Evolutionary conservation across 495 filamentous ascomycete species (phyloP), one percentile per base, ranked within the genome.

Genomic region (Umbilicaria muhlenbergii): DNA sequence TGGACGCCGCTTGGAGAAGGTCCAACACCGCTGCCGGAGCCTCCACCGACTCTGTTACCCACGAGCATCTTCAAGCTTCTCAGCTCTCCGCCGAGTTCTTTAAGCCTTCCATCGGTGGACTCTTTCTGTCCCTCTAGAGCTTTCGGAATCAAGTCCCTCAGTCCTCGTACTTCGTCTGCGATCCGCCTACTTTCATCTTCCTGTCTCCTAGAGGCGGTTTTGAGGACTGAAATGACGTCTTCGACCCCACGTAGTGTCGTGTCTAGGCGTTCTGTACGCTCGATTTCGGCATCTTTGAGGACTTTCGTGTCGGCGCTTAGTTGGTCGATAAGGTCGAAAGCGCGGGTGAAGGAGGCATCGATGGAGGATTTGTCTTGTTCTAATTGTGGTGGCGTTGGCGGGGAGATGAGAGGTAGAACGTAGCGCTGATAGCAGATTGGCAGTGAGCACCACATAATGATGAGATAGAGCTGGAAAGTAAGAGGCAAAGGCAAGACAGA

Each of bases 291-390:
- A 5, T 72, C 70, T 59, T 95, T 95, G 24, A 99, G 70, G 7
- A 76, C 71, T 39, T 83, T 77, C 0, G 92, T 96, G 60, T 99
- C 92, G 47, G 83, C 81, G 6, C 79, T 72, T 1, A 99, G 74
- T 54, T 94, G 91, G 41, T 96, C 91, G 21, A 99, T 80, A 34
- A 95, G 69, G 15, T 80, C 69, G 61, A 96, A 96, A 10, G 89
- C 87, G 52, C 83, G 81, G 19, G 85, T 77, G 60, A 99, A 96
- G 34, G 86, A 78, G 44, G 81, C 86, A 58, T 96, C 88, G 34
- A 99, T 89, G 37, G 75, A 70, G 36, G 83, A 70, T 65, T 95
- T 99, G 62, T 99, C 91, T 55, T 84, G 77, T 55, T 93, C 86
- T 24, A 99, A 67, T 47, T 93, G 85, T 31, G 87, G 85, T 14